Evolutionary conservation across 306 rosid genomes (phyloP), one percentile per base, ranked within the genome.

Genomic region (Datisca glomerata): DNA sequence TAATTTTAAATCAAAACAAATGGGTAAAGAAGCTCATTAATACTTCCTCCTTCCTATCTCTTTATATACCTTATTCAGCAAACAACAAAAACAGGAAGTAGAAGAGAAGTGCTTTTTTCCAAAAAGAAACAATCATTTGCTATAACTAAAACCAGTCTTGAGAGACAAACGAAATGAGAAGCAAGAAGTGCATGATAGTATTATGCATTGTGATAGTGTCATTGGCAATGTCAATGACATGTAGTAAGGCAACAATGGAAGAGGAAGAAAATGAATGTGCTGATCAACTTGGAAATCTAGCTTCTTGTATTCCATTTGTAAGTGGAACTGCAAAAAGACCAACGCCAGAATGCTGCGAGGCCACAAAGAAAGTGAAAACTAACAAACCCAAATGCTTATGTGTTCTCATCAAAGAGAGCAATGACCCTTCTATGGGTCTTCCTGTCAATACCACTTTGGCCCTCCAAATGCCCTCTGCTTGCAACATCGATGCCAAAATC

Each of bases 361-460:
- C 41, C 51, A 33, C 51, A 2, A 36, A 29, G 38, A 59, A 59
- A 50, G 49, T 58, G 25, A 58, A 47, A 38, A 32, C 16, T 6
- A 29, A 34, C 20, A 57, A 47, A 36, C 63, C 63, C 27, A 57
- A 57, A 41, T 57, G 63, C 48, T 47, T 57, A 47, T 57, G 63
- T 40, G 41, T 38, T 28, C 48, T 57, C 35, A 57, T 57, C 55
- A 57, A 57, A 49, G 43, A 57, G 47, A 57, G 55, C 47, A 8
- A 36, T 27, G 55, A 57, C 48, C 55, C 63, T 47, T 57, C 63
- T 1, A 28, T 28, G 48, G 55, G 63, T 24, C 55, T 57, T 24
- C 63, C 63, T 12, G 33, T 57, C 48, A 57, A 47, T 31, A 47
- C 63, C 19, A 47, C 55, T 57, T 40, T 47, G 47, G 55, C 48